Conservation (phyloP, 1,284 basidiomycete species). For the Sporisorium exsertum region DNA sequence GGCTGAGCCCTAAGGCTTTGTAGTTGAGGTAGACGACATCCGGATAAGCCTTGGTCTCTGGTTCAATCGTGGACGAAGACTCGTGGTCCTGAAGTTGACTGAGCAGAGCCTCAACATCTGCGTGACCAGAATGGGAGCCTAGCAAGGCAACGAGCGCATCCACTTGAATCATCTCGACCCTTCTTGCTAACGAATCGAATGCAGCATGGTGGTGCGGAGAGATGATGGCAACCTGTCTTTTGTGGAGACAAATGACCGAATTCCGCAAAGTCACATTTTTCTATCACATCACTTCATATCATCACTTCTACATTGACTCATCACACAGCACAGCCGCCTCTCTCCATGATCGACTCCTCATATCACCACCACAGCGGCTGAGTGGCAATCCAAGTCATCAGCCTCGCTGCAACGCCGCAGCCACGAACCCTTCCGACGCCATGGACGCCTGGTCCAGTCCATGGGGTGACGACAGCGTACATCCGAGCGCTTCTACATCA, state of each 20-base stretch:
- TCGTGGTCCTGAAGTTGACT: neutral
- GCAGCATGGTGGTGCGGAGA: neutral
- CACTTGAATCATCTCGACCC: slow-evolving; percentile 7
- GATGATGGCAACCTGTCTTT: slow-evolving; percentile 1
- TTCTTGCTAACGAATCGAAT: neutral
- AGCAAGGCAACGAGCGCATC: slow-evolving; percentile 8
- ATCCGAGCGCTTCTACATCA: neutral
- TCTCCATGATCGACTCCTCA: neutral
- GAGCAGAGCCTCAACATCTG: slow-evolving; percentile 14
- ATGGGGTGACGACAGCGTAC: slow-evolving; percentile 33
- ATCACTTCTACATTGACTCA: neutral
- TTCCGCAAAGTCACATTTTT: slow-evolving; percentile 7
- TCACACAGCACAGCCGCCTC: neutral
- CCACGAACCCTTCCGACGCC: neutral
- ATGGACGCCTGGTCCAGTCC: slow-evolving; percentile 54
- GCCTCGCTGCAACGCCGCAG: neutral
- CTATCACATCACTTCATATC: neutral
- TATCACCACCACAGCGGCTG: neutral
- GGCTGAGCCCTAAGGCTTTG: slow-evolving; percentile 24
- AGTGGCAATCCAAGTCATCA: neutral
- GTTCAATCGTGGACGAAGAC: neutral
- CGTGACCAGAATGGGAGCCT: slow-evolving; percentile 4
- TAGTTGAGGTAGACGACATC: slow-evolving; percentile 45
- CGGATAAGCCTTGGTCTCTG: slow-evolving; percentile 32
- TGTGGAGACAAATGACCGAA: slow-evolving; percentile 11